A percentile compares a stretch with the other conserved stretches of the same genome.
These are phyloP conservation scores for Candida easanensis DNA, from an alignment of 805 yeast genomes.

Conservation along the genomic window DNA sequence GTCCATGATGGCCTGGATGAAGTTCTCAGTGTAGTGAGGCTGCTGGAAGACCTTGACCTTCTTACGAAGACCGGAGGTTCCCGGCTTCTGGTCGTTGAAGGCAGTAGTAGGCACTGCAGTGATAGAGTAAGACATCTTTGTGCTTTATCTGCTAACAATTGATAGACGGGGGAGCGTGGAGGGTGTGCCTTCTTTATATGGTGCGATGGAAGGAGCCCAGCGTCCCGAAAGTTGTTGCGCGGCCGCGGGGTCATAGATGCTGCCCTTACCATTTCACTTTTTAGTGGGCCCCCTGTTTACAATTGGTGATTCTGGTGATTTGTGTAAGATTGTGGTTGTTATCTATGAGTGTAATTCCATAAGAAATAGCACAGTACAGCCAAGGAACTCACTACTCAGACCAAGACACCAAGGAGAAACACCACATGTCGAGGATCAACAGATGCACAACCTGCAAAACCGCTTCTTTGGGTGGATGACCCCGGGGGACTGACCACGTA, in stretches of 20 bases:
- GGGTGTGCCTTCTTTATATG: not conserved
- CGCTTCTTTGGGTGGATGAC: too few relatives aligned
- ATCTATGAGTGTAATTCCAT: too few relatives aligned
- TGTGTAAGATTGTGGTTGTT: too few relatives aligned
- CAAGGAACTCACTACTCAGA: too few relatives aligned
- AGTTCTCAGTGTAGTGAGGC: conserved; percentile 86
- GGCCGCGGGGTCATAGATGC: not conserved
- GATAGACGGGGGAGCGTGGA: not conserved
- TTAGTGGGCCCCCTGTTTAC: too few relatives aligned
- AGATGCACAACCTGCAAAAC: too few relatives aligned
- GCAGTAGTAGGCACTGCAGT: conserved; percentile 53
- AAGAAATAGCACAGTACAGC: too few relatives aligned
- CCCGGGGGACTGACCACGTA: too few relatives aligned
- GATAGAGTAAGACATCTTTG: conserved; percentile 13
- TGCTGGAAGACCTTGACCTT: conserved; percentile 79
- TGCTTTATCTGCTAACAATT: not conserved
- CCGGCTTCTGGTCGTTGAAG: conserved; percentile 91
- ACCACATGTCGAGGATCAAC: too few relatives aligned
- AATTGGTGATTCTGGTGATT: too few relatives aligned
- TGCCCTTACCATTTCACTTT: too few relatives aligned
- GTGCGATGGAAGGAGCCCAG: not conserved
- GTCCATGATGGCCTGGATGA: conserved; percentile 79
- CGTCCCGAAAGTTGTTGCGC: not conserved
- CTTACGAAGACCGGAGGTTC: conserved; percentile 95
- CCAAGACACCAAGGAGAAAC: too few relatives aligned